Conservation (phyloP, 2,329 filamentous ascomycete genomes). For the Pseudopyricularia cyperi region DNA sequence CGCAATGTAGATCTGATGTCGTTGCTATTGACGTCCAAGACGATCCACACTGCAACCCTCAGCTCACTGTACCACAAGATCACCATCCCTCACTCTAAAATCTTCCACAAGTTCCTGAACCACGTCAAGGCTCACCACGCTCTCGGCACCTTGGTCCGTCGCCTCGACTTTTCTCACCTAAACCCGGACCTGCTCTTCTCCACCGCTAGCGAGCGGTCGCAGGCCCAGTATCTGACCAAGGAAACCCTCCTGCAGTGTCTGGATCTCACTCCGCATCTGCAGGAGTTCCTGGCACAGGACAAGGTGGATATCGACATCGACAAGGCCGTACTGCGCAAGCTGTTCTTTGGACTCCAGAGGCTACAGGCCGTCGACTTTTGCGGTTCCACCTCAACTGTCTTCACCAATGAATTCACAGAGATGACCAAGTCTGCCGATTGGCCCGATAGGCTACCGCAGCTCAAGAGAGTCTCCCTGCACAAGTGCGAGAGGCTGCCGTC, state of each 20-base stretch:
- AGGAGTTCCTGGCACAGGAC: slow-evolving; percentile 70
- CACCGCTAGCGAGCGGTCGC: slow-evolving; percentile 59
- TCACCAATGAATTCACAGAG: slow-evolving; percentile 51
- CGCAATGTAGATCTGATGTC: slow-evolving; percentile 70
- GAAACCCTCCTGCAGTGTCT: slow-evolving; percentile 61
- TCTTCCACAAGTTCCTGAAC: slow-evolving; percentile 68
- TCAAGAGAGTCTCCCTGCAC: slow-evolving; percentile 62
- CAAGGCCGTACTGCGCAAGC: slow-evolving; percentile 52
- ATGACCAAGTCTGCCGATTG: slow-evolving; percentile 12
- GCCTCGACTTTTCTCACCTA: slow-evolving; percentile 76
- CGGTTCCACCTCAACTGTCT: slow-evolving; percentile 55
- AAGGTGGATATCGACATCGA: slow-evolving; percentile 67
- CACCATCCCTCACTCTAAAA: slow-evolving; percentile 69
- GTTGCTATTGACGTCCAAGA: slow-evolving; percentile 62
- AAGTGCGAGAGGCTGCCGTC: slow-evolving; percentile 62
- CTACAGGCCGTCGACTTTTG: slow-evolving; percentile 65
- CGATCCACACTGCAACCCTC: slow-evolving; percentile 59
- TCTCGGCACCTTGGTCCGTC: slow-evolving; percentile 62
- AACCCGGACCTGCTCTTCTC: slow-evolving; percentile 67
- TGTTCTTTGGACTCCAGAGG: slow-evolving; percentile 53
- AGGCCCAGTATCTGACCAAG: slow-evolving; percentile 64
- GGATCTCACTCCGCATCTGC: slow-evolving; percentile 56
- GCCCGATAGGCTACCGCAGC: slow-evolving; percentile 23
- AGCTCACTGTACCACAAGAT: slow-evolving; percentile 67
- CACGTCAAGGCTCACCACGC: slow-evolving; percentile 54